These are phyloP conservation scores for Chytriomyces hyalinus DNA, from an alignment of 192 early-diverging fungal species.

Conservation along the genomic window DNA sequence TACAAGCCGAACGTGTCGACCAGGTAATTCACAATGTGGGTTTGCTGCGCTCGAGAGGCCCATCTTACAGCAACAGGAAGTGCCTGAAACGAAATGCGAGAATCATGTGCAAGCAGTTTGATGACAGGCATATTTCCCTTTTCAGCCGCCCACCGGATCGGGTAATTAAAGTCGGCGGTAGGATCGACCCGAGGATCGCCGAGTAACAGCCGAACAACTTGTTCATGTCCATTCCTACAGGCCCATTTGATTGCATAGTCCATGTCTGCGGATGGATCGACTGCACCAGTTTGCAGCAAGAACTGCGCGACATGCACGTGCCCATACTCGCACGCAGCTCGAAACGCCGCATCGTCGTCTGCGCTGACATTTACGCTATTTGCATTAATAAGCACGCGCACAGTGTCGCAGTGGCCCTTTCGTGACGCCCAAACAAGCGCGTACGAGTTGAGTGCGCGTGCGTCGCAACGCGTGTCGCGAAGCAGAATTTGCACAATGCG, in stretches of 20 bases:
- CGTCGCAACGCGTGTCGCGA: slow-evolving; percentile 10
- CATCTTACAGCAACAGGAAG: no score
- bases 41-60: no score
- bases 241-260: slow-evolving; percentile 22
- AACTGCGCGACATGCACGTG: slow-evolving; percentile 51
- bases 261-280: not conserved
- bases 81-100: no score
- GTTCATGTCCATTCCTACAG: slow-evolving; percentile 4
- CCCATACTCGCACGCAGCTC: slow-evolving; percentile 45
- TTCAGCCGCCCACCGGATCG: slow-evolving; percentile 12
- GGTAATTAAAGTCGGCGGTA: slow-evolving; percentile 4
- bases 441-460: slow-evolving; percentile 2
- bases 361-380: not conserved
- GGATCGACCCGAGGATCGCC: slow-evolving; percentile 27
- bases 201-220: slow-evolving; percentile 33
- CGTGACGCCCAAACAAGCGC: slow-evolving; percentile 15
- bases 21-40: no score
- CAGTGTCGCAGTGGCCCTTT: slow-evolving; percentile 4
- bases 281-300: slow-evolving; percentile 56
- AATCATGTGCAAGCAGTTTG: not conserved
- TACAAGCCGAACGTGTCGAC: no score
- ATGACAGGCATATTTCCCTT: not conserved
- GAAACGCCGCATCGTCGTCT: not conserved
- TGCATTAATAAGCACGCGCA: not conserved
- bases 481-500: slow-evolving; percentile 18